Evolutionary conservation across 2,329 filamentous ascomycete genomes (phyloP).

Genomic region (Colletotrichum sp.): DNA sequence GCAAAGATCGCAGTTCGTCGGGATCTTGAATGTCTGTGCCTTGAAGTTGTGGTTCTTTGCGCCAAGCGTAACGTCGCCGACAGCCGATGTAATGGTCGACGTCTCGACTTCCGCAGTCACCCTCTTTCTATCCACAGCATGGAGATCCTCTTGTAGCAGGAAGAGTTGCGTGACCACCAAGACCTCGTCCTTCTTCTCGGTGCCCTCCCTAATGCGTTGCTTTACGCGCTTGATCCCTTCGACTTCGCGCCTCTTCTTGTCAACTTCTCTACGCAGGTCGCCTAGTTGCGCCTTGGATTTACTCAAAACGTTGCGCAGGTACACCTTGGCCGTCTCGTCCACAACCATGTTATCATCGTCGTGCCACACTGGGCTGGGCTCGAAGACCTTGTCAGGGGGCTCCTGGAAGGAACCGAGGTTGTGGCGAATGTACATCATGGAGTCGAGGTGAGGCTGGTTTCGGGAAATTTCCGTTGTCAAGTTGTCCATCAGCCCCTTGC

Average conservation of each 20-base stretch:
- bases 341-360: slow-evolving; percentile 87
- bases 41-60: slow-evolving; percentile 98
- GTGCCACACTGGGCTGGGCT: slow-evolving; percentile 96
- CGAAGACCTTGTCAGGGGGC: slow-evolving; percentile 83
- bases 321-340: slow-evolving; percentile 87
- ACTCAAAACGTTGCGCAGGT: slow-evolving; percentile 86
- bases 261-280: slow-evolving; percentile 81
- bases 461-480: slow-evolving; percentile 82
- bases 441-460: slow-evolving; percentile 89
- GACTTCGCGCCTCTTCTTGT: slow-evolving; percentile 86
- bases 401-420: slow-evolving; percentile 86
- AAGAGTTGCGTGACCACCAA: slow-evolving; percentile 86
- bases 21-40: slow-evolving; percentile 98
- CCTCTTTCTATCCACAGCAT: slow-evolving; percentile 82
- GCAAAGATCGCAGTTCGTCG: slow-evolving; percentile 96
- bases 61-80: slow-evolving; percentile 90
- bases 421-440: slow-evolving; percentile 97
- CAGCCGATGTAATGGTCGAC: slow-evolving; percentile 86
- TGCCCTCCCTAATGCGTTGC: slow-evolving; percentile 79
- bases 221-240: slow-evolving; percentile 77
- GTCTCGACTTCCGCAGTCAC: slow-evolving; percentile 93
- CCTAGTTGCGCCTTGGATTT: slow-evolving; percentile 88
- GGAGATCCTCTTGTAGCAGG: slow-evolving; percentile 80
- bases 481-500: slow-evolving; percentile 73
- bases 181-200: slow-evolving; percentile 88